phyloP scores from a whole-genome alignment of 129 eudicot species.

The Glebionis coronaria region DNA sequence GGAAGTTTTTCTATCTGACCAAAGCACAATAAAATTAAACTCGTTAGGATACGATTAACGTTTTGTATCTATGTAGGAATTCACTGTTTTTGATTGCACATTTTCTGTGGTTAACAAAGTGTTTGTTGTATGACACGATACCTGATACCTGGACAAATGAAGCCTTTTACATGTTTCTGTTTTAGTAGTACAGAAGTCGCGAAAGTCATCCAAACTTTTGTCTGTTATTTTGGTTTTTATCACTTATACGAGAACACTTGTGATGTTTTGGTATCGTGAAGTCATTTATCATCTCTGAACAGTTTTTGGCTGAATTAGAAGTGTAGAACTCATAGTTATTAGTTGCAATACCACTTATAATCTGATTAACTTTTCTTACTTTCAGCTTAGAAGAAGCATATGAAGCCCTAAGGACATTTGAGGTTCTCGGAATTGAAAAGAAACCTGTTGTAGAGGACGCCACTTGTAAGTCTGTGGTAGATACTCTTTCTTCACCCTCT shows the following conservation, averaged over 20 bases:
- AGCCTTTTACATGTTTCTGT: slow-evolving; percentile 3
- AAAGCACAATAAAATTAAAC: no score
- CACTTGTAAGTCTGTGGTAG: slow-evolving; percentile 52
- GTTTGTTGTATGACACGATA: no score
- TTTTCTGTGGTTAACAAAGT: no score
- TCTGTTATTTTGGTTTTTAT: slow-evolving; percentile 12
- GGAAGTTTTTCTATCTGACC: no score
- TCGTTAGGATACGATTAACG: no score
- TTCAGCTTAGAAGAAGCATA: slow-evolving; percentile 83
- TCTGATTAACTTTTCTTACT: slow-evolving; percentile 20
- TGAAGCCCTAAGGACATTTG: slow-evolving; percentile 66
- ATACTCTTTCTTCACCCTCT: slow-evolving; percentile 51
- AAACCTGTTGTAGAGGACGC: slow-evolving; percentile 42
- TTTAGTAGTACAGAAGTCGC: not conserved
- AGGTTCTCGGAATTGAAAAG: slow-evolving; percentile 65
- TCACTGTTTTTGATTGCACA: no score
- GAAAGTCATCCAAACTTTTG: not conserved
- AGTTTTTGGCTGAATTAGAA: no score
- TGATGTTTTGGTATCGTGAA: not conserved
- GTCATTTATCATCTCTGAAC: not conserved
- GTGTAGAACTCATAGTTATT: no score
- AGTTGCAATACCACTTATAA: slow-evolving; percentile 5
- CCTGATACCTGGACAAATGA: not conserved
- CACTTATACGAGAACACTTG: not conserved
- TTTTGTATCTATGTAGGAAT: no score